These are phyloP conservation scores for Arthrobotrys musiformis DNA, from an alignment of 2,329 filamentous ascomycete species.

Conservation along the genomic window DNA sequence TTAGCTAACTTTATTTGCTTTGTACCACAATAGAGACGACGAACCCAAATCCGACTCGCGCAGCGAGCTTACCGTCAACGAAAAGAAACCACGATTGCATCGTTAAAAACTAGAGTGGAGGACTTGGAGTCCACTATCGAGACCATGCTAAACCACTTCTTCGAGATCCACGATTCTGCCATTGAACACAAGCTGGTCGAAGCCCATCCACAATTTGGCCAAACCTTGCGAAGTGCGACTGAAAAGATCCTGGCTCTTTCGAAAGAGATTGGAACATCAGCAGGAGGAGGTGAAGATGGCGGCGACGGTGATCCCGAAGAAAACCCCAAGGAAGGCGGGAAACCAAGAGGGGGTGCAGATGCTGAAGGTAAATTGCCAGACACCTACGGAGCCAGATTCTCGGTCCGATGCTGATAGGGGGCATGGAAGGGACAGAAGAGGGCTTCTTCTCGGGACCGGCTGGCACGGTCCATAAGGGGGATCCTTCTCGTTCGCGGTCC, in stretches of 20 bases:
- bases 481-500: constrained; percentile 50
- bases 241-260: constrained; percentile 50
- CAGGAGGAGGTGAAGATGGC: constrained; percentile 30
- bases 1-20: constrained; percentile 41
- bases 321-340: constrained; percentile 42
- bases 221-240: constrained; percentile 45
- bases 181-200: constrained; percentile 63
- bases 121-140: constrained; percentile 76
- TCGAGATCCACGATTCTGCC: constrained; percentile 72
- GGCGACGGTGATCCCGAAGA: constrained; percentile 45
- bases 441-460: constrained; percentile 48
- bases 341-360: constrained; percentile 35
- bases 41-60: constrained; percentile 86
- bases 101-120: constrained; percentile 76
- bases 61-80: constrained; percentile 85
- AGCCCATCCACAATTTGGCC: constrained; percentile 48
- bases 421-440: constrained; percentile 51
- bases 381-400: constrained; percentile 49
- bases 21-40: constrained; percentile 71
- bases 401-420: constrained; percentile 49
- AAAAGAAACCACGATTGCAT: constrained; percentile 82
- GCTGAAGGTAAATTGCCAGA: constrained; percentile 55
- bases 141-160: constrained; percentile 78
- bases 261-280: constrained; percentile 48
- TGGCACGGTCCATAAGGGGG: constrained; percentile 38